Evolutionary conservation across 306 rosid genomes (phyloP), one percentile per base, ranked within the genome.

Genomic region (Quercus cerris): DNA sequence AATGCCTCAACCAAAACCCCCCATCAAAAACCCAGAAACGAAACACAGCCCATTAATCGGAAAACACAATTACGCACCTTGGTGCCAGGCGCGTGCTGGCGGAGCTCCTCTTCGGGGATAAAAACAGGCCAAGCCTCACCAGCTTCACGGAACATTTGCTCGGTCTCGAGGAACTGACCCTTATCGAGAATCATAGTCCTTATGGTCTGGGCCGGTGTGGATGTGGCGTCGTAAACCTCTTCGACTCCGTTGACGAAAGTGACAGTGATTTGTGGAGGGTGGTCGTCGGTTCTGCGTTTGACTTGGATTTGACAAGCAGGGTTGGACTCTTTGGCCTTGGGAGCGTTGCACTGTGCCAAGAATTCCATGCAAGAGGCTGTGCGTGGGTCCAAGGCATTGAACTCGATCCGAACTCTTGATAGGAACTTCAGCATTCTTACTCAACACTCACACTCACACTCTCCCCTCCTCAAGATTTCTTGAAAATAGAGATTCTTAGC

Each of bases 341-440:
- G 85, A 0, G 98, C 95, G 38, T 95, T 93, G 89, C 99, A 95
- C 83, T 95, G 98, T 0, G 98, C 98, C 72, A 95, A 66, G 81
- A 95, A 95, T 82, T 95, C 99, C 93, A 95, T 85, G 80, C 98
- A 95, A 12, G 97, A 93, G 0, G 99, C 94, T 22, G 85, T 83
- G 70, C 99, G 94, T 3, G 99, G 97, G 81, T 95, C 99, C 79
- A 93, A 67, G 19, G 98, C 98, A 49, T 90, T 93, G 92, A 90
- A 93, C 86, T 95, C 99, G 73, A 95, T 90, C 56, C 75, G 89
- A 85, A 93, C 99, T 18, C 85, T 83, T 14, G 97, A 93, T 1
- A 94, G 83, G 79, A 94, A 93, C 82, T 91, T 93, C 88, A 95
- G 80, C 99, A 94, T 93, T 49, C 71, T 73, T 56, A 8, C 52